Evolutionary conservation across 2,329 filamentous ascomycete species (phyloP), one percentile per base, ranked within the genome.

Genomic region (Dothidotthia symphoricarpi): DNA sequence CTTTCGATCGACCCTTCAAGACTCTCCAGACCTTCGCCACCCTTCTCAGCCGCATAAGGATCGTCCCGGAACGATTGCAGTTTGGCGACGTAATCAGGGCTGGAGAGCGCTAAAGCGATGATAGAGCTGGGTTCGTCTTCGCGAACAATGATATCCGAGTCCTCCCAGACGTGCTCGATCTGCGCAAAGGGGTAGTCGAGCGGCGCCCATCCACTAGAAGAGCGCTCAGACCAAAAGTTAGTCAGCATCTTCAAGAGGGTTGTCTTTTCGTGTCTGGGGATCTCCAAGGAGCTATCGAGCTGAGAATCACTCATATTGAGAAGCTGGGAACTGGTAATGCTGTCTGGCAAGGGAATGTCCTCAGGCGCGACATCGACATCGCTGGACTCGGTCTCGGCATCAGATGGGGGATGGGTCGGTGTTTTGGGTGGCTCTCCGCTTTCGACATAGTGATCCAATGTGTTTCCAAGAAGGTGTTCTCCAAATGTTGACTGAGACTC

Each of bases 201-300:
- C 15, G 85, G 81, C 5, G 85, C 79, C 93, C 93, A 98, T 25
- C 91, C 90, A 64, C 89, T 96, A 16, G 94, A 88, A 31, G 93
- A 97, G 36, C 93, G 82, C 68, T 98, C 94, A 2, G 93, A 94
- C 93, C 93, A 98, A 67, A 98, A 98, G 57, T 91, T 96, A 12
- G 89, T 93, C 30, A 98, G 76, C 72, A 96, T 89, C 62, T 94
- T 95, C 80, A 98, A 85, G 49, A 97, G 73, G 30, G 89, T 96
- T 40, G 83, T 90, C 66, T 91, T 93, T 61, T 96, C 88, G 59
- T 97, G 88, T 58, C 88, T 95, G 1, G 89, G 88, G 10, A 98
- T 76, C 53, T 95, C 88, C 8, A 86, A 68, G 35, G 82, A 82
- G 33, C 76, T 68, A 44, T 82, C 78, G 7, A 81, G 66, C 24